Base-by-base conservation (phyloP, 2,329 filamentous ascomycete species). In the Cladosporium velox region DNA sequence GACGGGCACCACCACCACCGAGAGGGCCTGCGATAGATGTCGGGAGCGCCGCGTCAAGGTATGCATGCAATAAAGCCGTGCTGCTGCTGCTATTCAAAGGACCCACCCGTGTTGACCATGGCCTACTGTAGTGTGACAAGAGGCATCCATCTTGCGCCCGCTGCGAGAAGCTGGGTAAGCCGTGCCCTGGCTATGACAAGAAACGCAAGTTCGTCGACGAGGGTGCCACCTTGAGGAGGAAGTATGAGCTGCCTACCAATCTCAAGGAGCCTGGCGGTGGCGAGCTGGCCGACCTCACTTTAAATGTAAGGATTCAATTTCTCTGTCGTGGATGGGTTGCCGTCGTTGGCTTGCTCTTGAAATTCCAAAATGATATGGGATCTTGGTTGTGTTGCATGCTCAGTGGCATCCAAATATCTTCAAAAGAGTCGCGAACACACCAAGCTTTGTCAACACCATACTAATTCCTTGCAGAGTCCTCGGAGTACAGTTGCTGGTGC, bases 131-230 rank as follows among this genome's bases (percentile, higher is more conserved):
- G 73, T 75, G 74, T 64, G 74, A 76, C 66, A 76, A 76, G 65
- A 69, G 70, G 26, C 70, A 72, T 51, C 74, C 74, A 26, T 66
- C 71, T 51, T 76, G 74, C 67, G 66, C 70, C 18, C 71, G 74
- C 28, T 76, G 74, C 68, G 74, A 76, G 68, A 76, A 76, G 69
- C 69, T 76, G 10, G 73, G 74, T 60, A 76, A 76, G 67, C 72
- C 74, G 67, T 76, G 74, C 65, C 74, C 74, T 12, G 74, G 74
- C 26, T 76, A 76, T 64, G 74, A 76, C 69, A 76, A 76, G 72
- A 76, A 75, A 58, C 71, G 74, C 30, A 76, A 76, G 67, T 76
- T 76, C 57, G 74, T 76, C 32, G 74, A 76, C 64, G 74, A 76
- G 67, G 73, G 74, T 26, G 71, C 74, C 10, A 70, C 71, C 2